A percentile compares a stretch with the other conserved stretches of the same genome.
Conservation (phyloP, 805 yeast genomes). For the Sugiyamaella smithiae region DNA sequence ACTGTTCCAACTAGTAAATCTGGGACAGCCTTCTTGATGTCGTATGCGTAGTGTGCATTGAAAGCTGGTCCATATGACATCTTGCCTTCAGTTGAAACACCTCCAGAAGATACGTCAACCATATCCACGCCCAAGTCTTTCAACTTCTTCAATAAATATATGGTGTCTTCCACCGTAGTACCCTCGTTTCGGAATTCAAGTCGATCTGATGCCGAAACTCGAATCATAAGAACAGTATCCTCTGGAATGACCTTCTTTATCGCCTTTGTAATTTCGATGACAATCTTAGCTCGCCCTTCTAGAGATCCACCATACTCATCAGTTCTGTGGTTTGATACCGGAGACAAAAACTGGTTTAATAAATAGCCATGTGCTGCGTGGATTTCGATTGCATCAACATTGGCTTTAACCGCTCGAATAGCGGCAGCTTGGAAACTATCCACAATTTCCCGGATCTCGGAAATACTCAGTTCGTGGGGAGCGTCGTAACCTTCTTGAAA, state of each 20-base stretch:
- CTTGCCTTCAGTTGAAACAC: slow-evolving; percentile 37
- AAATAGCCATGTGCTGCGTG: slow-evolving; percentile 64
- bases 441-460: slow-evolving; percentile 44
- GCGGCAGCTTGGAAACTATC: slow-evolving; percentile 52
- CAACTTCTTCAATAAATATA: slow-evolving; percentile 22
- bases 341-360: slow-evolving; percentile 45
- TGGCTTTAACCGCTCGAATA: slow-evolving; percentile 48
- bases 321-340: slow-evolving; percentile 47
- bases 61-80: slow-evolving; percentile 36
- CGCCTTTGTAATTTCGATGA: slow-evolving; percentile 46
- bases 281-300: slow-evolving; percentile 52
- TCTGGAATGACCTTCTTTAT: slow-evolving; percentile 40
- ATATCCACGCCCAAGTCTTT: slow-evolving; percentile 43
- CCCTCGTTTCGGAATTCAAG: slow-evolving; percentile 25
- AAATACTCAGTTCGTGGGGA: slow-evolving; percentile 44
- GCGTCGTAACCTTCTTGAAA: slow-evolving; percentile 15
- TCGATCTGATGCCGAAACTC: slow-evolving; percentile 48
- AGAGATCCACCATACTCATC: slow-evolving; percentile 62
- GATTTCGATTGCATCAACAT: slow-evolving; percentile 61
- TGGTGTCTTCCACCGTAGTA: slow-evolving; percentile 46
- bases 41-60: slow-evolving; percentile 42
- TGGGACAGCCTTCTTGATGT: slow-evolving; percentile 45
- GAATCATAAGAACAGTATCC: slow-evolving; percentile 46
- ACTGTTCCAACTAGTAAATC: slow-evolving; percentile 46
- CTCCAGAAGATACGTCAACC: slow-evolving; percentile 56